Evolutionary conservation across 352 stramenopile genomes (phyloP).

Genomic region (Phytophthora pinifolia): DNA sequence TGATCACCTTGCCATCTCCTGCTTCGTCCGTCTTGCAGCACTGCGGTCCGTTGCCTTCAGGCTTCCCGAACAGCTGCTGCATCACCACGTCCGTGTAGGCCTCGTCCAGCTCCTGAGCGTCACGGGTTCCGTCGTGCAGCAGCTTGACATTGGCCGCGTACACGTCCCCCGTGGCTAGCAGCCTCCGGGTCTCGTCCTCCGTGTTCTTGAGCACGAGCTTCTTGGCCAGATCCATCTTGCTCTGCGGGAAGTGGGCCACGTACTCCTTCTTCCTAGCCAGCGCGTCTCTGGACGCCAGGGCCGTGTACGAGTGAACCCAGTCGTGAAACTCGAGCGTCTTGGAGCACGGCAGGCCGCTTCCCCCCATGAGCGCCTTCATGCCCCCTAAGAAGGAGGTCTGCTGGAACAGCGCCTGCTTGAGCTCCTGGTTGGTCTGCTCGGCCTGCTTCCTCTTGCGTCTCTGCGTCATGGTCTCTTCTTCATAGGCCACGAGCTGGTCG

Average conservation of each 20-base stretch:
- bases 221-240: slow-evolving; percentile 59
- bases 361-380: slow-evolving; percentile 45
- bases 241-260: slow-evolving; percentile 44
- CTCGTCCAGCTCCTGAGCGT: slow-evolving; percentile 31
- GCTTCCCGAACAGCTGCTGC: slow-evolving; percentile 32
- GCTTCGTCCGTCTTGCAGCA: slow-evolving; percentile 21
- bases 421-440: slow-evolving; percentile 48
- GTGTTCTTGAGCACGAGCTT: slow-evolving; percentile 60
- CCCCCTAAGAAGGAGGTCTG: slow-evolving; percentile 59
- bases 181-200: slow-evolving; percentile 29
- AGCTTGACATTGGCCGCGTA: slow-evolving; percentile 46
- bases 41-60: slow-evolving; percentile 6
- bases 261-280: slow-evolving; percentile 46
- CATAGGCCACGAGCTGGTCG: slow-evolving; percentile 50
- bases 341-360: slow-evolving; percentile 33
- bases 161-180: slow-evolving; percentile 27
- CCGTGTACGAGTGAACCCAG: slow-evolving; percentile 75
- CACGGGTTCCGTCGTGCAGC: slow-evolving; percentile 52
- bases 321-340: slow-evolving; percentile 71
- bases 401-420: slow-evolving; percentile 77
- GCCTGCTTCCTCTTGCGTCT: slow-evolving; percentile 58
- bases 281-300: slow-evolving; percentile 36
- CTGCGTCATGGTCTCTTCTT: slow-evolving; percentile 64
- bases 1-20: slow-evolving; percentile 55
- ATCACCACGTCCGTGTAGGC: slow-evolving; percentile 27